Base-by-base conservation (phyloP, 257 asterid genomes). In the Fraxinus excelsior region DNA sequence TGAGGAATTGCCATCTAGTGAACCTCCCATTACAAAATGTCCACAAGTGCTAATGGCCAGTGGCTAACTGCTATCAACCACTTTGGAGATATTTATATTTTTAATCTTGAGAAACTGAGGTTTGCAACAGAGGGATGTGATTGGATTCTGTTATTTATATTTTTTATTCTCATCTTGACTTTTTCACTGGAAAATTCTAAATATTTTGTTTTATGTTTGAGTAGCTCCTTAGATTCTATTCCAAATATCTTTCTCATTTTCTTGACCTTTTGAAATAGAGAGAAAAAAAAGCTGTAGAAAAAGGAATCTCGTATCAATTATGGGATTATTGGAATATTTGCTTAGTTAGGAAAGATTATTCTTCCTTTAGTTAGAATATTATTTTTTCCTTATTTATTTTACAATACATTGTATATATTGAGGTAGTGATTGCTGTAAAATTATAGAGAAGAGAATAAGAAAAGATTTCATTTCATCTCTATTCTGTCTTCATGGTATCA, bases 41-140 rank as follows among this genome's bases (percentile, higher is more conserved):
- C 90, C 80, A 87, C 92, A 40, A 89, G 97, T 80, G 60, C 77
- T 25, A 95, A 94, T 31, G 94, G 93, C 66, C 94, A 88, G 79
- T 90, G 98, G 98, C 85, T 94, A 62, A 96, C 98, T 81, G 92
- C 96, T 73, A 79, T 92, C 81, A 94, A 87, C 88, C 92, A 94
- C 87, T 92, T 84, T 66, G 98, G 98, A 74, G 98, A 92, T 84
- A 85, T 92, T 78, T 90, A 94, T 78, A 82, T 92, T 77, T 92
- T 90, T 78, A 92, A 90, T 83, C 91, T 90, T 40, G 96, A 92
- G 86, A 89, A 90, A 56, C 88, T 87, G 73, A 92, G 97, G 97
- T 93, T 21, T 58, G 67, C 25, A 23, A 23, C 31, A n/a, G 16
- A 9, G 67, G 14, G 40, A 29, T 58, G 25, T 58, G 67, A 58